Evolutionary conservation across 1,284 basidiomycete genomes (phyloP), one percentile per base, ranked within the genome.

Genomic region (Pholiota adiposa): DNA sequence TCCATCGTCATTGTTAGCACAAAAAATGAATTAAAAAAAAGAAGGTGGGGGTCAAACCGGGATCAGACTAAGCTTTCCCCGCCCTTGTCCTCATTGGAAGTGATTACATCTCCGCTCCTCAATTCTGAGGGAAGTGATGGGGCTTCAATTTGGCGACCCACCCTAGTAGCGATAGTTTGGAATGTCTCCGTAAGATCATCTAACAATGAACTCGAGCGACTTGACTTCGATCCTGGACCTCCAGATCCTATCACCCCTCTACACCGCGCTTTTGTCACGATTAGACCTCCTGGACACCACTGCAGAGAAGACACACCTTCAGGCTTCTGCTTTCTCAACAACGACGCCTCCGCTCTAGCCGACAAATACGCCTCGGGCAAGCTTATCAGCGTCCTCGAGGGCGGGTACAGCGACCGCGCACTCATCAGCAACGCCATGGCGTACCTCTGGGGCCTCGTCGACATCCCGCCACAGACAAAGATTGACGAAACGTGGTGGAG

Each of bases 271-370:
- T 97, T 97, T 72, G 93, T 93, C 11, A 89, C 87, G 0, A 83
- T 97, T 27, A 78, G 95, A 44, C 95, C 95, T 0, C 95, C 95
- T 0, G 95, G 95, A 0, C 94, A 96, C 77, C 95, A 96, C 69
- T 97, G 94, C 67, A 92, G 92, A 1, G 93, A 94, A 73, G 86
- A 94, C 63, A 85, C 84, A 0, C 96, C 96, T 0, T 90, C 88
- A 7, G 97, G 96, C 0, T 96, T 96, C 73, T 98, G 94, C 75
- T 94, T 97, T 69, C 85, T 97, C 40, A 98, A 98, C 71, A 98
- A 98, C 69, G 93, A 97, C 68, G 85, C 87, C 0, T 81, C 85
- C 40, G 69, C 64, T 0, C 85, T 98, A 57, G 89, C 92, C 0
- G 83, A 92, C 44, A 67, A 74, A 23, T 86, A 87, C 62, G 87